Evolutionary conservation across 108 stramenopile genomes (phyloP).

Genomic region (Fistulifera pelliculosa): DNA sequence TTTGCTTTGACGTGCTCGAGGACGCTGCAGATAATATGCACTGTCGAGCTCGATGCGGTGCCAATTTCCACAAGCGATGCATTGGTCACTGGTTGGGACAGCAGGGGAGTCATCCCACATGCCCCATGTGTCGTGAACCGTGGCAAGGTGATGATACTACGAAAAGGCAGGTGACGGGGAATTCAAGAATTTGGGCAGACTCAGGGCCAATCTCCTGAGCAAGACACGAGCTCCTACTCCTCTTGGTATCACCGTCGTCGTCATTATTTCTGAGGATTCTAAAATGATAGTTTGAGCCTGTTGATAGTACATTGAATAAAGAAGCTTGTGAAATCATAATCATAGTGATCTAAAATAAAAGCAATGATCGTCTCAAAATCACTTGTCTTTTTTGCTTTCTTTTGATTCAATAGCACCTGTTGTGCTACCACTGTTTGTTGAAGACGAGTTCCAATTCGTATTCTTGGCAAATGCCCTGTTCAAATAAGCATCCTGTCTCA

Average conservation of each 20-base stretch:
- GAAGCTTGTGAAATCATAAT: too few relatives aligned
- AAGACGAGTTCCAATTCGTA: too few relatives aligned
- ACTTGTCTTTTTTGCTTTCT: too few relatives aligned
- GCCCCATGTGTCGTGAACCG: slow-evolving; percentile 25
- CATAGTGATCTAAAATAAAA: too few relatives aligned
- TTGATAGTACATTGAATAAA: too few relatives aligned
- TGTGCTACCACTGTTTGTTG: too few relatives aligned
- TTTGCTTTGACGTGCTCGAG: slow-evolving; percentile 32
- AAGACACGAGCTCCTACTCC: slow-evolving; percentile 14
- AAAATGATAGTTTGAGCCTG: too few relatives aligned
- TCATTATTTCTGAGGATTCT: too few relatives aligned
- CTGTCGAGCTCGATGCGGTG: slow-evolving; percentile 25
- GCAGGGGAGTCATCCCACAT: slow-evolving; percentile 14
- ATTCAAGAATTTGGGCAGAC: slow-evolving; percentile 24
- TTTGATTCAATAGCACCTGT: too few relatives aligned
- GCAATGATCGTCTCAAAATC: too few relatives aligned
- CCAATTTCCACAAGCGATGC: slow-evolving; percentile 19
- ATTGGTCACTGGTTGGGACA: slow-evolving; percentile 14
- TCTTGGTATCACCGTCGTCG: background rate
- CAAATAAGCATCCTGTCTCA: too few relatives aligned
- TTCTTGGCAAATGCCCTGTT: too few relatives aligned
- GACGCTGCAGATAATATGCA: slow-evolving; percentile 2
- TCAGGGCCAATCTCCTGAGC: slow-evolving; percentile 23
- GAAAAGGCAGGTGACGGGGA: slow-evolving; percentile 6
- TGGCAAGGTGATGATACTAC: slow-evolving; percentile 22